Evolutionary conservation across 257 asterid species (phyloP).

Genomic region (Solanum medicagineum): DNA sequence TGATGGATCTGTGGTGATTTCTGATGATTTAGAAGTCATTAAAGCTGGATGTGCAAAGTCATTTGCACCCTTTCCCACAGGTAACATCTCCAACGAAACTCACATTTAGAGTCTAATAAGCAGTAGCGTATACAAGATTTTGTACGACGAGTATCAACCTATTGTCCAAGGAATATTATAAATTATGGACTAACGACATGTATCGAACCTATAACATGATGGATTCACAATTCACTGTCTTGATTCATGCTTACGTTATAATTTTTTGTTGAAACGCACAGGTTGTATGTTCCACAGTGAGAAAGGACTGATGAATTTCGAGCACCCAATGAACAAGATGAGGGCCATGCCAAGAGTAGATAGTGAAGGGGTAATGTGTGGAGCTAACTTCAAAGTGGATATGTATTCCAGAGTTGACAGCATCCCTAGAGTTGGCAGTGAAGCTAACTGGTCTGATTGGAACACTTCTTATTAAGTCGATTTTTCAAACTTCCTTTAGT

Average conservation of each 20-base stretch:
- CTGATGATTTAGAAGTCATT: constrained; percentile 54
- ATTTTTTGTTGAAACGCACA: not conserved
- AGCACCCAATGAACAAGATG: constrained; percentile 74
- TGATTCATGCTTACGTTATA: not conserved
- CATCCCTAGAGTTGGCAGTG: constrained; percentile 82
- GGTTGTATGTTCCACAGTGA: constrained; percentile 82
- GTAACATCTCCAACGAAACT: constrained; percentile 7
- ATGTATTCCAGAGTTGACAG: constrained; percentile 57
- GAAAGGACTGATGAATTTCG: constrained; percentile 74
- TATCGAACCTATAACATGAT: not conserved
- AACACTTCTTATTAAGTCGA: not conserved
- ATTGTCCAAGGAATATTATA: too few species aligned
- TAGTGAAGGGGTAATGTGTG: constrained; percentile 76
- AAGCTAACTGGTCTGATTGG: constrained; percentile 68
- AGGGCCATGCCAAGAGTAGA: constrained; percentile 79
- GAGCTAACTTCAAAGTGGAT: constrained; percentile 75
- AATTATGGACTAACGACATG: too few species aligned
- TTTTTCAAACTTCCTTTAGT: not conserved
- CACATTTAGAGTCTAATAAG: not conserved
- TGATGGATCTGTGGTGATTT: constrained; percentile 82
- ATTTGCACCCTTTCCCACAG: constrained; percentile 74
- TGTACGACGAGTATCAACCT: too few species aligned
- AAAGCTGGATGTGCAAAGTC: constrained; percentile 79
- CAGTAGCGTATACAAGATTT: too few species aligned
- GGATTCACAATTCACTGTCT: not conserved